These are phyloP conservation scores for Yamadazyma scolyti DNA, from an alignment of 805 yeast genomes.

Conservation along the genomic window DNA sequence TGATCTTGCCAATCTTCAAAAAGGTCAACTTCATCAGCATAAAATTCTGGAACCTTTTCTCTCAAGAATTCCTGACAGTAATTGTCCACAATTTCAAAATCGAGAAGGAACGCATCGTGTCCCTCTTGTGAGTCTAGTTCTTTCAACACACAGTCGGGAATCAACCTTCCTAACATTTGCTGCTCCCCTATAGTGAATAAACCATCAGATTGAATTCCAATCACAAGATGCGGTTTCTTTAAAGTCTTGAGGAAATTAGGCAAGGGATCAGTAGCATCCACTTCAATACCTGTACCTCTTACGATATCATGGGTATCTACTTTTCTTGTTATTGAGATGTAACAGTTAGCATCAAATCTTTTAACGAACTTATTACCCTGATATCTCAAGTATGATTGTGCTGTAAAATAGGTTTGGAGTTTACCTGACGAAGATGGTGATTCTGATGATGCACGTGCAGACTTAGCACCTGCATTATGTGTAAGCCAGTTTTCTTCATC, in stretches of 20 bases:
- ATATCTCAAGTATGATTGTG: constrained; percentile 90
- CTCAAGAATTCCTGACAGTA: constrained; percentile 65
- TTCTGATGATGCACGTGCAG: constrained; percentile 3
- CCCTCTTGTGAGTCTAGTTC: constrained; percentile 91
- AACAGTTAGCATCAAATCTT: constrained; percentile 95
- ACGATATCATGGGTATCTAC: constrained; percentile 93
- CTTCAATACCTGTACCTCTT: constrained; percentile 54
- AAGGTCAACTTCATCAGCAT: constrained; percentile 45
- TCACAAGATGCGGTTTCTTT: constrained; percentile 72
- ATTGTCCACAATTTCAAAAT: constrained; percentile 76
- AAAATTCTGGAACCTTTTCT: constrained; percentile 54
- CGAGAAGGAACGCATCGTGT: constrained; percentile 93
- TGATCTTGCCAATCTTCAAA: constrained; percentile 38
- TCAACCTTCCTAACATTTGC: constrained; percentile 68
- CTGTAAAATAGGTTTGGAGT: constrained; percentile 76
- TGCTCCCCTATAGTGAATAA: constrained; percentile 91
- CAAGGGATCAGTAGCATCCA: constrained; percentile 24
- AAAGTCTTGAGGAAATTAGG: constrained; percentile 57
- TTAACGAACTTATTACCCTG: constrained; percentile 89
- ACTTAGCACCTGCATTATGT: constrained; percentile 78
- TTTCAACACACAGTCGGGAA: constrained; percentile 66
- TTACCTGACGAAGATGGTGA: constrained; percentile 12
- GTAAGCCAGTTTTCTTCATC: constrained; percentile 76
- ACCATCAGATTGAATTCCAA: constrained; percentile 92
- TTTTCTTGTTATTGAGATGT: constrained; percentile 89